phyloP scores from a whole-genome alignment of 371 early-diverging fungal species.

The Capillidium heterosporum region DNA sequence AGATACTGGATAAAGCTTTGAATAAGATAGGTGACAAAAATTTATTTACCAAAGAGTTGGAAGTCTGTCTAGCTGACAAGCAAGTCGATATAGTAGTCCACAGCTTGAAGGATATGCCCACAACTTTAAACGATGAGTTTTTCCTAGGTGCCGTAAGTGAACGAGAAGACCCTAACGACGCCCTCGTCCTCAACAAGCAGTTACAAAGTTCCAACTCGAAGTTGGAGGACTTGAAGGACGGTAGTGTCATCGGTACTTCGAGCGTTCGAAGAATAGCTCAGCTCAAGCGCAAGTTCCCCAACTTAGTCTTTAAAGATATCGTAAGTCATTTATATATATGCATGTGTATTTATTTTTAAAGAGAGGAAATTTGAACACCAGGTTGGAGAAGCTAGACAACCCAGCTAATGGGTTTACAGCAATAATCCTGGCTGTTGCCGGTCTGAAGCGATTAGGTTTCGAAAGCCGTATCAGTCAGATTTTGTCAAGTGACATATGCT shows the following conservation, averaged over 20 bases:
- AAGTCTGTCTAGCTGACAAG: slow-evolving; percentile 50
- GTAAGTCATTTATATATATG: slow-evolving; percentile 26
- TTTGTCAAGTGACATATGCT: slow-evolving; percentile 35
- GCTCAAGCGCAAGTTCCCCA: slow-evolving; percentile 57
- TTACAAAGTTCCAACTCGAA: slow-evolving; percentile 14
- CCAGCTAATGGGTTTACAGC: slow-evolving; percentile 50
- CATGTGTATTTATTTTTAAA: slow-evolving; percentile 1
- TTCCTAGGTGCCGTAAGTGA: slow-evolving; percentile 60
- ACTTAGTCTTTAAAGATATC: slow-evolving; percentile 60
- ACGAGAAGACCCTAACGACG: slow-evolving; percentile 81
- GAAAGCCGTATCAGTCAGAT: slow-evolving; percentile 48
- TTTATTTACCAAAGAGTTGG: slow-evolving; percentile 88
- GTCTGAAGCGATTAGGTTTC: slow-evolving; percentile 52
- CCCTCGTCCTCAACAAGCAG: slow-evolving; percentile 40
- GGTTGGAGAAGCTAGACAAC: slow-evolving; percentile 75
- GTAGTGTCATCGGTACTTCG: slow-evolving; percentile 78
- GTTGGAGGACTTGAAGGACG: slow-evolving; percentile 41
- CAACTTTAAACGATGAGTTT: slow-evolving; percentile 72
- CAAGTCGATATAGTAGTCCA: slow-evolving; percentile 81
- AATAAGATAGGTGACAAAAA: slow-evolving; percentile 83
- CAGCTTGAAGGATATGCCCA: slow-evolving; percentile 87
- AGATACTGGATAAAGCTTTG: slow-evolving; percentile 65
- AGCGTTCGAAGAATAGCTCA: slow-evolving; percentile 82
- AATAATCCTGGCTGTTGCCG: slow-evolving; percentile 79
- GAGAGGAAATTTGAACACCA: slow-evolving; percentile 38